Percentiles rank a stretch among this genome's conserved stretches.
Conservation (phyloP, 768 basidiomycete genomes). For the Mrakia frigida region DNA sequence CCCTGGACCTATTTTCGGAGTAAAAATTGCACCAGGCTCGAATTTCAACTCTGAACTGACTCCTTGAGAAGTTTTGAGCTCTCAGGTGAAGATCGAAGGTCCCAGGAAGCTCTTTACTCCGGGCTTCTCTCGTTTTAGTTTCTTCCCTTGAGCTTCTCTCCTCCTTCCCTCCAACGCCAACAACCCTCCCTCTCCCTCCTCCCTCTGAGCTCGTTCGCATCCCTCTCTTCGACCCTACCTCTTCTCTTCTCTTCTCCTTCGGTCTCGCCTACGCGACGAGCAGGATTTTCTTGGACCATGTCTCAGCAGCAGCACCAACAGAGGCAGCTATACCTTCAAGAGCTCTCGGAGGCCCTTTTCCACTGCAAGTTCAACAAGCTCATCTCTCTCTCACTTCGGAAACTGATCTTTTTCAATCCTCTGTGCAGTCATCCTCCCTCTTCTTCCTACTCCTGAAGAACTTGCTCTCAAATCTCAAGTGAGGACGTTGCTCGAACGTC, state of each 20-base stretch:
- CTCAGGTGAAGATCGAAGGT: too few species aligned
- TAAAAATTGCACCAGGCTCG: too few species aligned
- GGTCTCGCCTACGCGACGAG: not conserved
- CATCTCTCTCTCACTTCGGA: not conserved
- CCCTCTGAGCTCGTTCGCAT: not conserved
- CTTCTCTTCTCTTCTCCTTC: not conserved
- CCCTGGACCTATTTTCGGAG: not conserved
- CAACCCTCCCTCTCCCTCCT: too few species aligned
- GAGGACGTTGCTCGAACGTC: conserved; percentile 83
- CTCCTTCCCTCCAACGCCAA: too few species aligned
- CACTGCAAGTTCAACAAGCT: conserved; percentile 48
- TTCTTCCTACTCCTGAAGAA: conserved; percentile 83
- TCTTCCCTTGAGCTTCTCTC: too few species aligned
- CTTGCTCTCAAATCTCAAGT: conserved; percentile 94
- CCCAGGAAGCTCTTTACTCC: too few species aligned
- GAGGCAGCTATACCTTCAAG: conserved; percentile 43
- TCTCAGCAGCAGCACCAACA: not conserved
- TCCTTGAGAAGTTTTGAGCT: too few species aligned
- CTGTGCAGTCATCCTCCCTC: conserved; percentile 64
- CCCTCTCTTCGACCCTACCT: too few species aligned
- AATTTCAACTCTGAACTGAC: too few species aligned
- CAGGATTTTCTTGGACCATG: not conserved
- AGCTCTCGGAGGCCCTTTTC: conserved; percentile 84
- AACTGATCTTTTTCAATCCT: not conserved
- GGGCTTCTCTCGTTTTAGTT: too few species aligned